Evolutionary conservation across 2,329 filamentous ascomycete species (phyloP), one percentile per base, ranked within the genome.

Genomic region (Ophiostoma ips): DNA sequence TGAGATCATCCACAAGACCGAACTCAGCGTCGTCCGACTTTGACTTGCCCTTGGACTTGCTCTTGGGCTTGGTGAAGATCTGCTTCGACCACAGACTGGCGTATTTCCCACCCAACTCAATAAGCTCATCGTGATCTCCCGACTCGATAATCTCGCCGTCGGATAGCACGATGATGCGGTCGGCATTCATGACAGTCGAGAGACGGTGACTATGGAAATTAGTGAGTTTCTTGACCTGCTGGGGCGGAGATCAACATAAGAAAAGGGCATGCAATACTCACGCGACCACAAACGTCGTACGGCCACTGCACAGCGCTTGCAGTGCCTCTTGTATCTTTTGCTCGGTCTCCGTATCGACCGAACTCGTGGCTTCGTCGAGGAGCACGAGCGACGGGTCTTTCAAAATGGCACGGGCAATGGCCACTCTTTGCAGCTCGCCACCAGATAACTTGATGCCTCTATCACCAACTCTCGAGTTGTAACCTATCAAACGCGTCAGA

Each of bases 281-380:
- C 66, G 80, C 80, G 30, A 84, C 77, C 24, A 83, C 76, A 55
- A 83, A 81, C 0, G 79, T 83, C 2, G 80, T 84, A 21, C 79
- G 75, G 2, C 73, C 76, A 52, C 73, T 66, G 54, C 77, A 80
- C 8, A 83, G 67, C 46, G 68, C 68, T 51, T 67, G 67, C 49
- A 84, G 71, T 0, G 79, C 80, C 31, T 74, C 68, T 57, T 83
- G 80, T 43, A 83, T 83, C 56, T 78, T 75, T 50, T 78, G 75
- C 61, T 84, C 80, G 1, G 79, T 83, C 33, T 81, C 76, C 0
- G 81, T 81, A 53, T 87, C 80, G 52, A 90, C 80, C 7, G 84
- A 81, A 35, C 83, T 87, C 4, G 87, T 88, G 1, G 85, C 81
- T 63, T 89, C 85, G 56, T 90, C 85, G 1, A 90, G 72, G 36